These are phyloP conservation scores for Arabidopsis thaliana DNA, from an alignment of 345 rosid genomes.

Conservation along the genomic window TAIR10.1 NC_003074.8:1983001-1983500, in stretches of 20 bases:
- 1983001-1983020: slow-evolving; percentile 50
- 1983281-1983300: slow-evolving; percentile 85
- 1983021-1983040: slow-evolving; percentile 75
- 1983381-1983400: slow-evolving; percentile 73
- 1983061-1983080: slow-evolving; percentile 69
- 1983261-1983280: slow-evolving; percentile 64
- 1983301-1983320: slow-evolving; percentile 73
- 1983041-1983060: slow-evolving; percentile 73
- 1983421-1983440: slow-evolving; percentile 66
- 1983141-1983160: slow-evolving; percentile 73
- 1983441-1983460: slow-evolving; percentile 63
- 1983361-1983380: slow-evolving; percentile 54
- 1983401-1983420: slow-evolving; percentile 65
- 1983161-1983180: slow-evolving; percentile 73
- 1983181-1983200: slow-evolving; percentile 67
- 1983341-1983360: slow-evolving; percentile 53
- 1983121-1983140: slow-evolving; percentile 87
- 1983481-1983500: background rate
- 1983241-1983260: slow-evolving; percentile 71
- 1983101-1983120: slow-evolving; percentile 58
- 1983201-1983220: slow-evolving; percentile 58
- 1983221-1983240: slow-evolving; percentile 68
- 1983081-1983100: slow-evolving; percentile 65
- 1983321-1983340: slow-evolving; percentile 58
- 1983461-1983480: slow-evolving; percentile 52